phyloP scores from a whole-genome alignment of 768 basidiomycete genomes.

The Butyriboletus loyo region DNA sequence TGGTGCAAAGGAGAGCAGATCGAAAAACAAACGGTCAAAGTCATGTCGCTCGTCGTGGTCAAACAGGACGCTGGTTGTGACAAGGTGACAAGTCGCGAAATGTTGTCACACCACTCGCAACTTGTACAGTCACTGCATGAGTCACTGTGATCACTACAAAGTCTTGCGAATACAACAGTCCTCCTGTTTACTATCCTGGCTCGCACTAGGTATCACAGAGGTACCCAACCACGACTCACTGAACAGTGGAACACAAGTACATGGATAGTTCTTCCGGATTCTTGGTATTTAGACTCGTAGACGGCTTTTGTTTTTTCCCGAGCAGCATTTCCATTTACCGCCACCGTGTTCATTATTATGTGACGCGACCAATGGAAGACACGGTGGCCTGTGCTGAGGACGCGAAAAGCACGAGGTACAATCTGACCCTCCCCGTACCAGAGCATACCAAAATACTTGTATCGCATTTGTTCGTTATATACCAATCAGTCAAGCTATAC shows the following conservation, averaged over 20 bases:
- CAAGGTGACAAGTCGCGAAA: conserved; percentile 15
- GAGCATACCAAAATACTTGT: background rate
- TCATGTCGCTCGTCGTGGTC: conserved; percentile 23
- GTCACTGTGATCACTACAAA: too few species aligned
- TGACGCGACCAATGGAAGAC: background rate
- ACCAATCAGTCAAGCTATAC: too few species aligned
- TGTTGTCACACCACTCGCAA: conserved; percentile 7
- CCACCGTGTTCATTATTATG: background rate
- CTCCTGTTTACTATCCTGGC: too few species aligned
- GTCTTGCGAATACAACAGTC: too few species aligned
- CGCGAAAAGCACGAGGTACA: background rate
- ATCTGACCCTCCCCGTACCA: too few species aligned
- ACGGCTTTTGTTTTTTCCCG: background rate
- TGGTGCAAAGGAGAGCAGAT: background rate
- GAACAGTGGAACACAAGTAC: background rate
- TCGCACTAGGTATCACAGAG: too few species aligned
- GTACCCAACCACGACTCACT: too few species aligned
- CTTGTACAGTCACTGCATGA: too few species aligned
- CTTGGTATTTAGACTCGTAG: background rate
- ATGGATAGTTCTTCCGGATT: background rate
- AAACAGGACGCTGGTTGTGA: conserved; percentile 19
- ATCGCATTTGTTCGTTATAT: background rate
- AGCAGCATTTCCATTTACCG: background rate
- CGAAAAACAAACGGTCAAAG: conserved; percentile 19
- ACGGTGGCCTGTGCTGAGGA: background rate